phyloP scores from a whole-genome alignment of 768 basidiomycete species.

The Amylocystis lapponica region DNA sequence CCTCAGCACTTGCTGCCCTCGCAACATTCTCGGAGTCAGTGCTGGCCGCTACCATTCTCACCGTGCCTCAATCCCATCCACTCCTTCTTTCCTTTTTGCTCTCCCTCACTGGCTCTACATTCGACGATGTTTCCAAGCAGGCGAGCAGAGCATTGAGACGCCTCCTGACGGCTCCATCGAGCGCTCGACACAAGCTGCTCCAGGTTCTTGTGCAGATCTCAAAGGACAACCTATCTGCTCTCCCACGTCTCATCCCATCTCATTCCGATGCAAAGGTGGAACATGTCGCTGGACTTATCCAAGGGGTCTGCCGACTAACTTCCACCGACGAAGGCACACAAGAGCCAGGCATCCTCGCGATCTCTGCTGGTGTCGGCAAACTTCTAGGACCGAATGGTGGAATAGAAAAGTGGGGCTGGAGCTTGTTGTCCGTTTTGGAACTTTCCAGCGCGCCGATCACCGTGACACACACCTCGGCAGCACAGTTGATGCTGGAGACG shows the following conservation, averaged over 20 bases:
- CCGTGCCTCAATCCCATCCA: conserved; percentile 62
- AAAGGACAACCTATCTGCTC: conserved; percentile 53
- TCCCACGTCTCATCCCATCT: conserved; percentile 68
- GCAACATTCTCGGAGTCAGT: conserved; percentile 48
- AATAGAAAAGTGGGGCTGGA: conserved; percentile 92
- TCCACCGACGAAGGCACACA: conserved; percentile 3
- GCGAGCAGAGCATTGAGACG: conserved; percentile 43
- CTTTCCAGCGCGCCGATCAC: conserved; percentile 52
- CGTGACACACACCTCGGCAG: conserved; percentile 41
- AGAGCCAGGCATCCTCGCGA: conserved; percentile 26
- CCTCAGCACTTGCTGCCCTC: conserved; percentile 56
- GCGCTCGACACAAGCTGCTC: conserved; percentile 39
- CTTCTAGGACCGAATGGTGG: conserved; percentile 78
- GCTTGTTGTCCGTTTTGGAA: conserved; percentile 74
- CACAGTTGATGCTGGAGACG: conserved; percentile 52
- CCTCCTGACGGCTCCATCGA: conserved; percentile 39
- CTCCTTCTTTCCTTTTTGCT: conserved; percentile 71
- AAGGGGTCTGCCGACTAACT: conserved; percentile 60
- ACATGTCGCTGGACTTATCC: conserved; percentile 61
- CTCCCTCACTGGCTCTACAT: conserved; percentile 58
- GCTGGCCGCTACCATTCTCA: conserved; percentile 49
- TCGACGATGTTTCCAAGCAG: conserved; percentile 42
- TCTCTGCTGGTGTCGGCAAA: conserved; percentile 49
- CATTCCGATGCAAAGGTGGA: conserved; percentile 72
- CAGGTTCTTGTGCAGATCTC: conserved; percentile 60